A percentile compares a stretch with the other conserved stretches of the same genome.
These are phyloP conservation scores for Cyberlindnera subsufficiens DNA, from an alignment of 805 yeast genomes.

Conservation along the genomic window DNA sequence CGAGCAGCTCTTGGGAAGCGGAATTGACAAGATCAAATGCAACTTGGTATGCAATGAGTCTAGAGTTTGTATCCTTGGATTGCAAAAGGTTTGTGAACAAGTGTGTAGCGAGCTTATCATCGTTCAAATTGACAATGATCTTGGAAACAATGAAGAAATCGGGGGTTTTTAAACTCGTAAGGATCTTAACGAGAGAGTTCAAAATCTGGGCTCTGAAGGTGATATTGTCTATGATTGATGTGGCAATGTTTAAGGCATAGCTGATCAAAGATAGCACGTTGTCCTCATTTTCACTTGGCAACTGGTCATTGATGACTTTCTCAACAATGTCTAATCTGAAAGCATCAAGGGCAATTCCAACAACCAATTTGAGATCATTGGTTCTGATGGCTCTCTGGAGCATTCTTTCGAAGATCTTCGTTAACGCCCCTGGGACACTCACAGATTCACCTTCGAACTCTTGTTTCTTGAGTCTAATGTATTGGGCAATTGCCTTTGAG, in stretches of 20 bases:
- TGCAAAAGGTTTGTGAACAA: slow-evolving; percentile 58
- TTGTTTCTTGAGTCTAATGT: slow-evolving; percentile 58
- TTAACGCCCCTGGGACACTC: slow-evolving; percentile 55
- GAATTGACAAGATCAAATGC: slow-evolving; percentile 92
- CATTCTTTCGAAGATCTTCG: slow-evolving; percentile 79
- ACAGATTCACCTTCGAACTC: slow-evolving; percentile 32
- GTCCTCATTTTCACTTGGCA: slow-evolving; percentile 41
- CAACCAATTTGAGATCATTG: slow-evolving; percentile 71
- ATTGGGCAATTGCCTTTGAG: slow-evolving; percentile 84
- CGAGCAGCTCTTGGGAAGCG: slow-evolving; percentile 84
- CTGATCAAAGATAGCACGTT: slow-evolving; percentile 49
- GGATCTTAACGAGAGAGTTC: slow-evolving; percentile 52
- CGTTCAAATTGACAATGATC: slow-evolving; percentile 84
- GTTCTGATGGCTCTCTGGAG: slow-evolving; percentile 66
- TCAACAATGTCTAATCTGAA: slow-evolving; percentile 78
- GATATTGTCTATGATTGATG: slow-evolving; percentile 59
- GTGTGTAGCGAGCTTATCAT: slow-evolving; percentile 59
- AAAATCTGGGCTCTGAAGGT: slow-evolving; percentile 63
- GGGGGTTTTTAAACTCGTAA: slow-evolving; percentile 53
- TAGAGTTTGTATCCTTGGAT: slow-evolving; percentile 33
- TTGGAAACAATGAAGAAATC: slow-evolving; percentile 84
- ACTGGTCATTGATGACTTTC: slow-evolving; percentile 40
- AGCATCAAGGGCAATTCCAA: slow-evolving; percentile 89
- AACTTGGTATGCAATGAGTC: slow-evolving; percentile 77
- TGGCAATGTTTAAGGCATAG: slow-evolving; percentile 72